Conservation (phyloP, 805 yeast genomes). For the Metschnikowia similis region DNA sequence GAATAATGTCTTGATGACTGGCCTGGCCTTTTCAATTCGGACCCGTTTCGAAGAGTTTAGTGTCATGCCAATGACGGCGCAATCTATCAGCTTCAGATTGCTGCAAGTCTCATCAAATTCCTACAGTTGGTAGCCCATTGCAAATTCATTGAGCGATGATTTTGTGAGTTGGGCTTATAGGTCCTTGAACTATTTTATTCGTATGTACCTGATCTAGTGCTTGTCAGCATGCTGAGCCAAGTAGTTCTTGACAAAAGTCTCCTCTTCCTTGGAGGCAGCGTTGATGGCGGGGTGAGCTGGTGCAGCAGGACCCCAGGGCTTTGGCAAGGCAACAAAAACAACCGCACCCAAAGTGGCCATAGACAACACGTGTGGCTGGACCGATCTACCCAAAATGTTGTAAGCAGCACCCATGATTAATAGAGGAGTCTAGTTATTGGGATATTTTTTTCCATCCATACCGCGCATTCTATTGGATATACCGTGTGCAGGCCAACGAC, state of each 20-base stretch:
- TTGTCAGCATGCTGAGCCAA: slow-evolving; percentile 46
- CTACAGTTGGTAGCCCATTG: slow-evolving; percentile 1
- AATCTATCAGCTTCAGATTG: too few species aligned
- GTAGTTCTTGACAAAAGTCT: slow-evolving; percentile 69
- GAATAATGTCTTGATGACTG: too few species aligned
- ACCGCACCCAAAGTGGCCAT: slow-evolving; percentile 75
- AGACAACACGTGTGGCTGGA: slow-evolving; percentile 80
- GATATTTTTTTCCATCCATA: not conserved
- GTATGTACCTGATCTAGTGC: slow-evolving; percentile 10
- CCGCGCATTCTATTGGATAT: slow-evolving; percentile 14
- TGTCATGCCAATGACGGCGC: too few species aligned
- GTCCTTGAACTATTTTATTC: not conserved
- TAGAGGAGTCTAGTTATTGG: not conserved
- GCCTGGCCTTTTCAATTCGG: too few species aligned
- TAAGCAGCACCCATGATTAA: slow-evolving; percentile 75
- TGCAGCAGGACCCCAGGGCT: slow-evolving; percentile 65
- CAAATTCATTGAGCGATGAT: not conserved
- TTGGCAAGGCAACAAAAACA: slow-evolving; percentile 59
- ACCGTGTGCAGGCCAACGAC: slow-evolving; percentile 2
- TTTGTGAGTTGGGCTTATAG: too few species aligned
- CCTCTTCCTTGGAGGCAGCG: slow-evolving; percentile 84
- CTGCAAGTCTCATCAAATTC: not conserved
- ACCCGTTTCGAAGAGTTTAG: too few species aligned
- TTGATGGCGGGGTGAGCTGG: slow-evolving; percentile 64
- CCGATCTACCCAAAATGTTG: slow-evolving; percentile 75